Percentiles rank a stretch among this genome's conserved stretches.
phyloP scores from a whole-genome alignment of 2,329 filamentous ascomycete genomes.

The Mycogone perniciosa region DNA sequence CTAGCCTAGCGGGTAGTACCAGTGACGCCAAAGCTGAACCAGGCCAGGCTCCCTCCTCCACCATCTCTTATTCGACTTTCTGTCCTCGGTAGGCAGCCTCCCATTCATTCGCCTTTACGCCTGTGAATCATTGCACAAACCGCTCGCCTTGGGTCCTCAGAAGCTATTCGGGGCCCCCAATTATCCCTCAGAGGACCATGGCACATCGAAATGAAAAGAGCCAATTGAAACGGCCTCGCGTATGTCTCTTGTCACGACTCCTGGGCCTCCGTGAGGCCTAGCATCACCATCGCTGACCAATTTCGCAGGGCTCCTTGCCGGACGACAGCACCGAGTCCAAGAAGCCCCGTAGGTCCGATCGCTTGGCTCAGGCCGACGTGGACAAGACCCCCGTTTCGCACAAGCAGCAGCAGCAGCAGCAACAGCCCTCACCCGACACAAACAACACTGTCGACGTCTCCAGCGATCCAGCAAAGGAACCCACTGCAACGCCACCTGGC shows the following conservation, averaged over 20 bases:
- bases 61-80: conserved; percentile 18
- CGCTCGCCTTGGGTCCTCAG: conserved; percentile 6
- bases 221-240: conserved; percentile 75
- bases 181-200: conserved; percentile 35
- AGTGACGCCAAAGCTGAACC: conserved; percentile 11
- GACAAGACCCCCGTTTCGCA: conserved; percentile 55
- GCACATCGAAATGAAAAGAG: conserved; percentile 65
- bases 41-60: conserved; percentile 21
- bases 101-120: conserved; percentile 1
- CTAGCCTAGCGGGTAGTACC: conserved; percentile 5
- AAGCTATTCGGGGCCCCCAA: conserved; percentile 7
- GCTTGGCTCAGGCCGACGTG: conserved; percentile 51
- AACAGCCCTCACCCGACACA: conserved; percentile 72
- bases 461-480: conserved; percentile 56
- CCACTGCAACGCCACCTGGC: conserved; percentile 63
- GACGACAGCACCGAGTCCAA: conserved; percentile 63
- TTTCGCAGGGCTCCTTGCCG: conserved; percentile 55
- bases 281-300: conserved; percentile 19
- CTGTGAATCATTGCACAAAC: conserved; percentile 5
- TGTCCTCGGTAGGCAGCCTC: conserved; percentile 25
- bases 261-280: conserved; percentile 10
- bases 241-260: conserved; percentile 37
- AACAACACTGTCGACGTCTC: conserved; percentile 41
- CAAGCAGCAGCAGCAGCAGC: conserved; percentile 46
- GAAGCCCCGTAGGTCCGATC: conserved; percentile 75